phyloP scores from a whole-genome alignment of 179 eudicot genomes.

The Monotropa hypopitys region DNA sequence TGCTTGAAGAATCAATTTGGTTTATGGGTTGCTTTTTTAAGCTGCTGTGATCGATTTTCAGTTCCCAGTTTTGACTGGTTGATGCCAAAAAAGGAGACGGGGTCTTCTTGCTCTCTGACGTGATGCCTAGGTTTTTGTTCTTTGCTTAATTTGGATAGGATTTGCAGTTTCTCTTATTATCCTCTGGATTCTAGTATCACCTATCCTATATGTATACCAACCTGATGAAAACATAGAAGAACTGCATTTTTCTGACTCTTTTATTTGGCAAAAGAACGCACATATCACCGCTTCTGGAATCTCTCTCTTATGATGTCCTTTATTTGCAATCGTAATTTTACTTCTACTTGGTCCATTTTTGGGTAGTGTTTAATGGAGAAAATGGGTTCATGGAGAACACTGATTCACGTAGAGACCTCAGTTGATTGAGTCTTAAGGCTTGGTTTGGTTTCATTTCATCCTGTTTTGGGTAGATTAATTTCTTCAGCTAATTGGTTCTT shows the following conservation, averaged over 20 bases:
- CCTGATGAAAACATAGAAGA: no score
- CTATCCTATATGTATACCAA: neutral
- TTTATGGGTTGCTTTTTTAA: neutral
- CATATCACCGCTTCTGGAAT: neutral
- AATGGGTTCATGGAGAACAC: no score
- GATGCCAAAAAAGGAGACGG: neutral
- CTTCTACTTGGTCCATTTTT: neutral
- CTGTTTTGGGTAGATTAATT: no score
- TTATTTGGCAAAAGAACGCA: neutral
- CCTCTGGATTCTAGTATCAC: neutral
- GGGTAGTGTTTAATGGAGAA: no score
- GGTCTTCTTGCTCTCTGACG: neutral
- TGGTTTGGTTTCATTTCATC: neutral
- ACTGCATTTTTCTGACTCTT: no score
- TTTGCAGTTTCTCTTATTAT: neutral
- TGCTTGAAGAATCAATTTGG: neutral
- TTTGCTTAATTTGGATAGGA: neutral
- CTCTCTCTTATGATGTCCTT: neutral
- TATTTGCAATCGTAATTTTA: neutral
- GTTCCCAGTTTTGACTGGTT: neutral
- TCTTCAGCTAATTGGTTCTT: neutral
- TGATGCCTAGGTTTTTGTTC: neutral
- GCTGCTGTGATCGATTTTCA: neutral
- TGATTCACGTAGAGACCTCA: no score
- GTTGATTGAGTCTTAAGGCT: no score